These are phyloP conservation scores for Adansonia rubrostipa DNA, from an alignment of 441 rosid species.

Conservation along the genomic window DNA sequence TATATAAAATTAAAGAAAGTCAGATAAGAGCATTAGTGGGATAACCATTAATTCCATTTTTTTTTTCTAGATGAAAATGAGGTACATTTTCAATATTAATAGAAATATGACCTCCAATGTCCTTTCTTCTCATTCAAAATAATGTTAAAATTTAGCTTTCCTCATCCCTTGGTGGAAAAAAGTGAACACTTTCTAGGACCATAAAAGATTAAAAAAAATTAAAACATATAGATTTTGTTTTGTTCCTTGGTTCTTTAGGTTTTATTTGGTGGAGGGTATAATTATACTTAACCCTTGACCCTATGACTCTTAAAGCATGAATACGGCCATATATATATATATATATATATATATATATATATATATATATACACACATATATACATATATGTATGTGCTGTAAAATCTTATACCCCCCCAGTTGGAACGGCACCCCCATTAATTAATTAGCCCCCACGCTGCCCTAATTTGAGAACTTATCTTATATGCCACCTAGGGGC, in stretches of 20 bases:
- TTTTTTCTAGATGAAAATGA: not conserved
- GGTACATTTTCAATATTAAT: not conserved
- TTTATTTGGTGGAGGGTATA: not conserved
- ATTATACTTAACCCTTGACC: not conserved
- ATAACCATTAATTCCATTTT: slow-evolving; percentile 13
- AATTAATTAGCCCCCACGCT: not conserved
- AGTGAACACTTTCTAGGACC: not conserved
- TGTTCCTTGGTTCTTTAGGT: not conserved
- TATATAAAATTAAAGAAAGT: not conserved
- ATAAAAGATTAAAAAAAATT: not conserved
- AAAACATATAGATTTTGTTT: not conserved
- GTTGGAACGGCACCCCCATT: not conserved
- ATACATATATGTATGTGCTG: not conserved
- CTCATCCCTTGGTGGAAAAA: slow-evolving; percentile 2
- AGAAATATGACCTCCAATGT: slow-evolving; percentile 29
- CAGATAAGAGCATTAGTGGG: slow-evolving; percentile 18
- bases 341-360: too few relatives aligned
- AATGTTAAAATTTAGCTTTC: not conserved
- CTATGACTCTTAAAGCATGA: slow-evolving; percentile 10
- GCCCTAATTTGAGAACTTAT: slow-evolving; percentile 5
- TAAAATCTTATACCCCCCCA: not conserved
- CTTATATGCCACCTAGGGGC: not conserved
- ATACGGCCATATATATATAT: not conserved
- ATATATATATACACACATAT: too few relatives aligned
- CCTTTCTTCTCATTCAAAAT: not conserved